Percentiles rank a stretch among this genome's conserved stretches.
These are phyloP conservation scores for Monosporozyma unispora DNA, from an alignment of 805 yeast genomes.

Conservation along the genomic window DNA sequence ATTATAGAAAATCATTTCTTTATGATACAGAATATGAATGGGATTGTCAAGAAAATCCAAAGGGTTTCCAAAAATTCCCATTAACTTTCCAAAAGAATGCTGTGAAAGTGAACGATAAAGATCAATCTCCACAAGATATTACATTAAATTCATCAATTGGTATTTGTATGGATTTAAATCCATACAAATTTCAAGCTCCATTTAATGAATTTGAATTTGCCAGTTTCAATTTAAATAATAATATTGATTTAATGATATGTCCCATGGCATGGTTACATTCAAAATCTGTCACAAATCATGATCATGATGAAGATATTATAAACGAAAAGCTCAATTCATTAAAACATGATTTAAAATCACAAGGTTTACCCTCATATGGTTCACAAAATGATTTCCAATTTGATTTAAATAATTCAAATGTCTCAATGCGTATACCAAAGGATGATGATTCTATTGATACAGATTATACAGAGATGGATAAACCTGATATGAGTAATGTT, in stretches of 20 bases:
- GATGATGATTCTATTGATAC: conserved; percentile 1
- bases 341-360: conserved; percentile 6
- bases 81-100: conserved; percentile 28
- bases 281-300: conserved; percentile 31
- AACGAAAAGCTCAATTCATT: conserved; percentile 7
- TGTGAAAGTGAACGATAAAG: neutral
- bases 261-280: conserved; percentile 84
- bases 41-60: conserved; percentile 68
- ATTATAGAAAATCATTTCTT: conserved; percentile 68
- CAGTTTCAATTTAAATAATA: conserved; percentile 37
- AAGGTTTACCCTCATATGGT: conserved; percentile 17
- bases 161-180: conserved; percentile 91
- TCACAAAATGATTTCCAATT: conserved; percentile 20
- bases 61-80: conserved; percentile 45
- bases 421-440: conserved; percentile 5
- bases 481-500: conserved; percentile 42
- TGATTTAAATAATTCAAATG: conserved; percentile 13
- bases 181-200: conserved; percentile 75
- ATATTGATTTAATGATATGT: conserved; percentile 50
- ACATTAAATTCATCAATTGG: conserved; percentile 52
- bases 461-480: conserved; percentile 22
- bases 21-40: conserved; percentile 73
- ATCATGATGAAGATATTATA: conserved; percentile 10
- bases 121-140: conserved; percentile 10
- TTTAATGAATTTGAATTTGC: conserved; percentile 69